Percentiles rank a stretch among this genome's conserved stretches.
These are phyloP conservation scores for Casuarina glauca DNA, from an alignment of 306 rosid genomes.

Conservation along the genomic window DNA sequence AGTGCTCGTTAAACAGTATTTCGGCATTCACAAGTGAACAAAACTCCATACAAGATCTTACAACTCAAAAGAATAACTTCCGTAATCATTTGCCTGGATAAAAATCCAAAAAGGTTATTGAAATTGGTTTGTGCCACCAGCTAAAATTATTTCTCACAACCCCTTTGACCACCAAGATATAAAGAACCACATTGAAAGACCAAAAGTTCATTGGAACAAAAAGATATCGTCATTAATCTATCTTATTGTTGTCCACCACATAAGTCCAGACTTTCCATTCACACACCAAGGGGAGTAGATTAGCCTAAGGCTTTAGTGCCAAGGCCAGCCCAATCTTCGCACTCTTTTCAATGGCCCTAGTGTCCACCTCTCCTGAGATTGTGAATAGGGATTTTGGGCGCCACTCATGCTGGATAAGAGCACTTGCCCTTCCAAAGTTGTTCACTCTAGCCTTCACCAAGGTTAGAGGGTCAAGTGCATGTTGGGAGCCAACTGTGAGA, in stretches of 20 bases:
- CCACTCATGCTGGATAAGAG: conserved; percentile 90
- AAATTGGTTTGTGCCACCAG: conserved; percentile 41
- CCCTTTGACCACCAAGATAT: conserved; percentile 52
- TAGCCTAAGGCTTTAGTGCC: conserved; percentile 73
- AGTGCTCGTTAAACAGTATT: neutral
- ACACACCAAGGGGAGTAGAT: conserved; percentile 2
- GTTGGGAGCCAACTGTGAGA: conserved; percentile 79
- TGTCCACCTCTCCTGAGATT: conserved; percentile 84
- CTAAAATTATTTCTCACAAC: conserved; percentile 55
- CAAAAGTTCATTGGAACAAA: conserved; percentile 40
- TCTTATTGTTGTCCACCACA: conserved; percentile 40
- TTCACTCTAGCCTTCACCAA: conserved; percentile 83
- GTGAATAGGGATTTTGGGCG: conserved; percentile 75
- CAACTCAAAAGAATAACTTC: conserved; percentile 5
- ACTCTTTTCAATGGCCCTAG: conserved; percentile 77
- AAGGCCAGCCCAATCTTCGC: conserved; percentile 90
- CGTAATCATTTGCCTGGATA: neutral
- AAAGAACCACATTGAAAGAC: conserved; percentile 35
- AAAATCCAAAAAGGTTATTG: conserved; percentile 20
- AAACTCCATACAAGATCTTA: neutral
- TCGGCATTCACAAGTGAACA: neutral
- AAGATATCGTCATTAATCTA: conserved; percentile 24
- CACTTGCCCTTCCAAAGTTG: conserved; percentile 77
- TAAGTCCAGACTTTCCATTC: conserved; percentile 22
- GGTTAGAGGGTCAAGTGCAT: conserved; percentile 84